A percentile compares a stretch with the other conserved stretches of the same genome.
phyloP scores from a whole-genome alignment of 129 eudicot species.

The Lactuca saligna region DNA sequence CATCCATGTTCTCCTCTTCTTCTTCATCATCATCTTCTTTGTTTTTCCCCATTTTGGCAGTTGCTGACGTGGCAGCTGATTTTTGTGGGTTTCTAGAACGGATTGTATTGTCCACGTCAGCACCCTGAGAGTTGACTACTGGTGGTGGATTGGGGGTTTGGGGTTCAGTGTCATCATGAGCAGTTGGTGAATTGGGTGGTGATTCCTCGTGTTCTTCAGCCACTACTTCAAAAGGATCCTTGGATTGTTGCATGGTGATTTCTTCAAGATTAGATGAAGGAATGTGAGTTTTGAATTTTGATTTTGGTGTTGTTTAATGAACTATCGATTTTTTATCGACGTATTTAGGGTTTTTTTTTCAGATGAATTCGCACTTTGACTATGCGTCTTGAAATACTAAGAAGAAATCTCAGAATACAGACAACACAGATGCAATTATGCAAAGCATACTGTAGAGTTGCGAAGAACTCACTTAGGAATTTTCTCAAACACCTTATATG shows the following conservation, averaged over 20 bases:
- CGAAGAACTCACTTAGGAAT: background rate
- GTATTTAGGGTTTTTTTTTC: too few species aligned
- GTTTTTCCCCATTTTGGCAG: slow-evolving; percentile 43
- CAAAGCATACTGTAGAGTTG: background rate
- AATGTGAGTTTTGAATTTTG: background rate
- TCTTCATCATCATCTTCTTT: slow-evolving; percentile 93
- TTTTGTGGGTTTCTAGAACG: slow-evolving; percentile 40
- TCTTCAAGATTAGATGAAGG: background rate
- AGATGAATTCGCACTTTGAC: too few species aligned
- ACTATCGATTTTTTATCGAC: too few species aligned
- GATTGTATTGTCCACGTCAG: slow-evolving; percentile 23
- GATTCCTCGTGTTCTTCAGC: slow-evolving; percentile 75
- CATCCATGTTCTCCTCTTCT: slow-evolving; percentile 92
- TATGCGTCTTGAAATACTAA: too few species aligned
- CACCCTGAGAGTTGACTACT: slow-evolving; percentile 33
- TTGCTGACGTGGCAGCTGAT: slow-evolving; percentile 41
- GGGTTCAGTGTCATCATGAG: slow-evolving; percentile 47
- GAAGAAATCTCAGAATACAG: too few species aligned
- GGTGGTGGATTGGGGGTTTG: slow-evolving; percentile 38
- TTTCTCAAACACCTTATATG: background rate
- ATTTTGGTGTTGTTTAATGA: too few species aligned
- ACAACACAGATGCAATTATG: too few species aligned
- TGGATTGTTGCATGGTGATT: slow-evolving; percentile 55
- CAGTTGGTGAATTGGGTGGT: slow-evolving; percentile 70
- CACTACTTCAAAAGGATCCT: slow-evolving; percentile 85